Evolutionary conservation across 495 filamentous ascomycete species (phyloP), one percentile per base, ranked within the genome.

Genomic region (Aspergillus cavernicola): DNA sequence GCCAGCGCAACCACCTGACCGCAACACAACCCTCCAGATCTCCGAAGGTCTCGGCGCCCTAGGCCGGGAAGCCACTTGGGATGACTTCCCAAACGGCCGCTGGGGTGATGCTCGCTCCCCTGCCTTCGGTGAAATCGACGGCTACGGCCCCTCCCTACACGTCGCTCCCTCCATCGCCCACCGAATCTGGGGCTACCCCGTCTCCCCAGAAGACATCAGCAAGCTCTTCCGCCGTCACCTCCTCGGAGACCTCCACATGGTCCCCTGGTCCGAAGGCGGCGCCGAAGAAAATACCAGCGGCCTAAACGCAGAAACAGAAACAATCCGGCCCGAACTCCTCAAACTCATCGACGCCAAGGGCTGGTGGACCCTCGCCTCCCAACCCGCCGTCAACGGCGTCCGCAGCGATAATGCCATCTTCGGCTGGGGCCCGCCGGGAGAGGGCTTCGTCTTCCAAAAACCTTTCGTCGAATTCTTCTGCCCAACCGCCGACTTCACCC

Each of bases 401-500:
- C 80, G 78, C 32, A 90, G 85, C 52, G 79, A 80, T 49, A 82
- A 98, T 66, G 67, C 76, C n/a, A 76, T 87, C 47, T 95, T 96
- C 66, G 93, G 93, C 51, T 98, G 93, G 93, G 93, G 93, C 11
- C 93, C 93, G 0, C 82, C 81, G 35, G 84, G 90, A 56, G 70
- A 76, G 32, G 93, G 93, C 2, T 97, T 95, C 67, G 90, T 97
- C 44, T 98, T 96, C 76, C 93, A 98, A 61, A 98, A 98, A 69
- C 85, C 93, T 0, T 98, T 98, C 65, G 90, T 98, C 33, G 93
- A 98, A 68, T 89, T 97, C 73, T 97, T 97, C 75, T 69, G 92
- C 37, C 83, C 92, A 0, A 67, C 71, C 3, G 62, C 71, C 0
- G 87, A 91, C 67, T 97, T 89, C 83, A 66, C 72, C 13, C 58